Evolutionary conservation across 2,329 filamentous ascomycete genomes (phyloP).

Genomic region (Teratosphaeria pseudoeucalypti): DNA sequence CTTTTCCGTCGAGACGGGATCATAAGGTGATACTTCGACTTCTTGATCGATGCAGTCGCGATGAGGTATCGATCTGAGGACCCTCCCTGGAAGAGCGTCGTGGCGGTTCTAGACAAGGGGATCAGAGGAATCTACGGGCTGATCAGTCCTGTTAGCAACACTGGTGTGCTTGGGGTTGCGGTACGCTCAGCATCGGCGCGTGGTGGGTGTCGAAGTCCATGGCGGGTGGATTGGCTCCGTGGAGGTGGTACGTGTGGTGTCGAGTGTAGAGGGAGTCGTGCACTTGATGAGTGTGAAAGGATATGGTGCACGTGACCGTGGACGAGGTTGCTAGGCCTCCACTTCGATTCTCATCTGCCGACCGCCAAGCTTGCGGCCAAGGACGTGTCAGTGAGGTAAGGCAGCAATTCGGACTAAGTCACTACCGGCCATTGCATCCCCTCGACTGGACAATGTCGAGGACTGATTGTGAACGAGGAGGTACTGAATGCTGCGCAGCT

Average conservation of each 20-base stretch:
- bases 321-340: constrained; percentile 28
- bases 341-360: no score
- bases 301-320: constrained; percentile 28
- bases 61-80: no score
- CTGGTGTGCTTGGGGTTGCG: constrained; percentile 11
- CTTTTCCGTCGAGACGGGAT: no score
- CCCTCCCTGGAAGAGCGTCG: no score
- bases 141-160: constrained; percentile 15
- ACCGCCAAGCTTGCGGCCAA: no score
- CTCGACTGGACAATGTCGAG: no score
- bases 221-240: constrained; percentile 2
- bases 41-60: not conserved
- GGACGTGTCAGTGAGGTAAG: no score
- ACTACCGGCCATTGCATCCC: no score
- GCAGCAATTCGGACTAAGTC: no score
- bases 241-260: not conserved
- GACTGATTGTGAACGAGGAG: no score
- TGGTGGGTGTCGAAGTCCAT: constrained; percentile 14
- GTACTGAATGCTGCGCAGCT: no score
- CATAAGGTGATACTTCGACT: not conserved
- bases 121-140: constrained; percentile 9
- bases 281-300: constrained; percentile 17
- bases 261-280: constrained; percentile 15
- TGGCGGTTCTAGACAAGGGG: not conserved
- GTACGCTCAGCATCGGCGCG: constrained; percentile 14